These are phyloP conservation scores for Sphagnurus paluster DNA, from an alignment of 1,284 basidiomycete species.

Conservation along the genomic window DNA sequence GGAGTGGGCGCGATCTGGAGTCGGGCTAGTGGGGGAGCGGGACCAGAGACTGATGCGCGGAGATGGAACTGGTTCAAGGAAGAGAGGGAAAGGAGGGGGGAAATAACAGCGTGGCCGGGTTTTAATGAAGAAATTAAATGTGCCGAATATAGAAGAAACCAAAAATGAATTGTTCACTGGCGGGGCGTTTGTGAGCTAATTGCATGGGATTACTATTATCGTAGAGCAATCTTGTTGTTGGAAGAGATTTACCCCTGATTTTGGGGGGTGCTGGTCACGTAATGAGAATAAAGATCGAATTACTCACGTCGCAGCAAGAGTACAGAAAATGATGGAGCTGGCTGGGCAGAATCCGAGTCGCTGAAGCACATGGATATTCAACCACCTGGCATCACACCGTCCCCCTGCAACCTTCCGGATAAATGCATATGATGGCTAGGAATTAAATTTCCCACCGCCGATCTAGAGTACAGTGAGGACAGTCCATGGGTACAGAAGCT, in stretches of 20 bases:
- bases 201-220: conserved; percentile 61
- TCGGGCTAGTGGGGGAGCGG: conserved; percentile 22
- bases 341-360: conserved; percentile 8
- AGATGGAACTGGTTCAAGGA: conserved; percentile 38
- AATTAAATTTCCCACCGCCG: conserved; percentile 34
- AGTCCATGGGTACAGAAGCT: neutral
- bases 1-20: conserved; percentile 20
- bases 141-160: conserved; percentile 70
- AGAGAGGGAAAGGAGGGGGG: conserved; percentile 58
- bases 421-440: conserved; percentile 22
- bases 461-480: conserved; percentile 16
- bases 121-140: conserved; percentile 72
- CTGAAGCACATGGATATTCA: conserved; percentile 27
- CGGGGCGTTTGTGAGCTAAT: conserved; percentile 44
- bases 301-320: too few species aligned
- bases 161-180: conserved; percentile 50
- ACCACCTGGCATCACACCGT: conserved; percentile 1
- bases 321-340: conserved; percentile 21
- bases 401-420: conserved; percentile 29
- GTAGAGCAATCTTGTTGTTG: conserved; percentile 49
- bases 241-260: conserved; percentile 52
- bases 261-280: conserved; percentile 56
- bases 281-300: conserved; percentile 37
- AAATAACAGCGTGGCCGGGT: conserved; percentile 58
- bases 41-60: conserved; percentile 28